These are phyloP conservation scores for Marvania coccoides DNA, from an alignment of 139 green algal genomes.

Conservation along the genomic window DNA sequence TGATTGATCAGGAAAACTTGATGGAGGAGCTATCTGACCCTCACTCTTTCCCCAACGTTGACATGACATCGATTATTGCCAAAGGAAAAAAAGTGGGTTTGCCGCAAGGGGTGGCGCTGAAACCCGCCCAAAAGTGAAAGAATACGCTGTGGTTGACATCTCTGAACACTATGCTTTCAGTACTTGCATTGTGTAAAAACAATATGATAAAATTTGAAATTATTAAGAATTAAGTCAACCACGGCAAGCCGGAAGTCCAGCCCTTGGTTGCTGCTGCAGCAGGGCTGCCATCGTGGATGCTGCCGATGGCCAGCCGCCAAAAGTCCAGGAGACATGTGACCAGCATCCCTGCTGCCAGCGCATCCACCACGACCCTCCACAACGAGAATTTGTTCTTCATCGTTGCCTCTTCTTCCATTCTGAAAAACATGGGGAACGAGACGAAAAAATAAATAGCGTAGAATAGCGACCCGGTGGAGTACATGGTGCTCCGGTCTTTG, in stretches of 20 bases:
- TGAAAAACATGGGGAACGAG: constrained; percentile 85
- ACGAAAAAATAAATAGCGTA: constrained; percentile 99
- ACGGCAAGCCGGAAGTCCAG: background rate
- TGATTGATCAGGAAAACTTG: constrained; percentile 4
- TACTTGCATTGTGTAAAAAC: no score
- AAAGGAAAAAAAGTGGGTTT: no score
- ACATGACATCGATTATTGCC: no score
- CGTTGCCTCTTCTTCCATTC: constrained; percentile 60
- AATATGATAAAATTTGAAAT: background rate
- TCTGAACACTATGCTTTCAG: no score
- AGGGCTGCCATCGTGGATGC: constrained; percentile 30
- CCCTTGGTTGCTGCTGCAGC: background rate
- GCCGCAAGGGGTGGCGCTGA: no score
- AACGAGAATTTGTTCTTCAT: constrained; percentile 7
- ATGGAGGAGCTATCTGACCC: constrained; percentile 7
- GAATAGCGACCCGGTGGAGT: constrained; percentile 88
- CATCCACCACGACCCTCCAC: constrained; percentile 43
- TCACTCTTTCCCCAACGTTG: constrained; percentile 1
- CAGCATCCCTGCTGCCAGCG: constrained; percentile 85
- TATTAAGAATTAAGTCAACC: background rate
- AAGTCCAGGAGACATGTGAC: constrained; percentile 90
- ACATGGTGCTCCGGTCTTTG: constrained; percentile 65
- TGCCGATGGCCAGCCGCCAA: constrained; percentile 78
- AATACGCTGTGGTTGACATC: no score
- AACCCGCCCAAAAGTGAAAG: no score